A percentile compares a stretch with the other conserved stretches of the same genome.
Conservation (phyloP, 352 stramenopile species). For the Hyaloperonospora brassicae region DNA sequence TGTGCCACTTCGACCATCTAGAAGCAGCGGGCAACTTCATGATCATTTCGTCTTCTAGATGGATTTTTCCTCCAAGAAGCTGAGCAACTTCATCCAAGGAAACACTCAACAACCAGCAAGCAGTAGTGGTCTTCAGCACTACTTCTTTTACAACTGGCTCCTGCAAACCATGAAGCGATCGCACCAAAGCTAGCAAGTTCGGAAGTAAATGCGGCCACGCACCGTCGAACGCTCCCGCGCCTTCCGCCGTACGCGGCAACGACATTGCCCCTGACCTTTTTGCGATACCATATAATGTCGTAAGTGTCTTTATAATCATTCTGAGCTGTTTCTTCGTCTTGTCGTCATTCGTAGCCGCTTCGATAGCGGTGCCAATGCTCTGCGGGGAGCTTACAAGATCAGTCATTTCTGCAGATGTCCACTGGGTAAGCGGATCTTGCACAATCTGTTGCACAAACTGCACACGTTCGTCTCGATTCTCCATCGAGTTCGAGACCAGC, state of each 20-base stretch:
- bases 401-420: slow-evolving; percentile 62
- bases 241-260: slow-evolving; percentile 12
- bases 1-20: slow-evolving; percentile 75
- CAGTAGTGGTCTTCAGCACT: slow-evolving; percentile 44
- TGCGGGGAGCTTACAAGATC: slow-evolving; percentile 48
- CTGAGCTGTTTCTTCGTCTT: slow-evolving; percentile 39
- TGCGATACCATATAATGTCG: slow-evolving; percentile 70
- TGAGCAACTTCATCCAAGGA: slow-evolving; percentile 73
- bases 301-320: slow-evolving; percentile 68
- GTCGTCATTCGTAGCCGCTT: slow-evolving; percentile 27
- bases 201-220: slow-evolving; percentile 65
- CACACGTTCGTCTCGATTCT: slow-evolving; percentile 44
- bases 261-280: slow-evolving; percentile 38
- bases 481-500: slow-evolving; percentile 73
- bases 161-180: slow-evolving; percentile 54
- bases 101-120: slow-evolving; percentile 59
- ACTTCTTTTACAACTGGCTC: slow-evolving; percentile 41
- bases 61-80: slow-evolving; percentile 62
- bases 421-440: slow-evolving; percentile 53
- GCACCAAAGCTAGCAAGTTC: slow-evolving; percentile 53
- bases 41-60: slow-evolving; percentile 62
- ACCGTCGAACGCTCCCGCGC: slow-evolving; percentile 38
- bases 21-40: slow-evolving; percentile 36
- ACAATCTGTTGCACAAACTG: slow-evolving; percentile 70
- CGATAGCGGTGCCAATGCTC: slow-evolving; percentile 48